Evolutionary conservation across 208 protist genomes (phyloP).

Genomic region (Wallacemonas sp.): DNA sequence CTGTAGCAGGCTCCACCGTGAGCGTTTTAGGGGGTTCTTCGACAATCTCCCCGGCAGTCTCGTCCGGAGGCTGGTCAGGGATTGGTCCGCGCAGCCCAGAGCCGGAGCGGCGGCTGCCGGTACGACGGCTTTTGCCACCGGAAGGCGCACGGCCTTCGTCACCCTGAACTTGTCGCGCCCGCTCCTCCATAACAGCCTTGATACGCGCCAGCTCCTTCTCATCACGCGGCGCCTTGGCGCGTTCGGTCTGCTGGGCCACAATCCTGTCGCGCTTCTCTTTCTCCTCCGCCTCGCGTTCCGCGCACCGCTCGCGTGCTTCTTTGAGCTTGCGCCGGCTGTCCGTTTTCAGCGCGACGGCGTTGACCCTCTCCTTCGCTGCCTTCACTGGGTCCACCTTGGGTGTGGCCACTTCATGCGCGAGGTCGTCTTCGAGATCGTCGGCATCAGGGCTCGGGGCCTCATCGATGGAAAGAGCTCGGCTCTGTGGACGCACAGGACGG

Average conservation of each 20-base stretch:
- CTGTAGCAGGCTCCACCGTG: background rate
- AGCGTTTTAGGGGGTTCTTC: background rate
- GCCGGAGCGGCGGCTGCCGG: conserved; percentile 19
- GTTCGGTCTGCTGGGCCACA: conserved; percentile 34
- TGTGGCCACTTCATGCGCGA: background rate
- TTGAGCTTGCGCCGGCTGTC: conserved; percentile 5
- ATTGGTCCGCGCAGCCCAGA: conserved; percentile 47
- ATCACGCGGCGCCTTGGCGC: conserved; percentile 14
- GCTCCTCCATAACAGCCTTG: conserved; percentile 27
- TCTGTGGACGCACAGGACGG: conserved; percentile 29
- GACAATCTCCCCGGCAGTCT: conserved; percentile 36
- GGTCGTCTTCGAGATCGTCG: conserved; percentile 51
- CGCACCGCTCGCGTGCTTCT: conserved; percentile 16
- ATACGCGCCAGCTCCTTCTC: conserved; percentile 42
- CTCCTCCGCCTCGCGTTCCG: conserved; percentile 28
- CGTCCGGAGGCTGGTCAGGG: conserved; percentile 63
- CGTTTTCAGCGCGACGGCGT: background rate
- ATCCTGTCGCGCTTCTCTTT: conserved; percentile 20
- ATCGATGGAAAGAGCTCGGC: conserved; percentile 43
- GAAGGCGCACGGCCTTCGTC: conserved; percentile 24
- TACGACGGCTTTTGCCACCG: conserved; percentile 33
- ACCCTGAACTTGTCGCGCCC: conserved; percentile 16
- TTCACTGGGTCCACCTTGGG: conserved; percentile 3
- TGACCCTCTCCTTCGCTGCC: background rate
- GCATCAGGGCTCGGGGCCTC: conserved; percentile 56